Conservation (phyloP, 1,284 basidiomycete species). For the Trametes pubescens region DNA sequence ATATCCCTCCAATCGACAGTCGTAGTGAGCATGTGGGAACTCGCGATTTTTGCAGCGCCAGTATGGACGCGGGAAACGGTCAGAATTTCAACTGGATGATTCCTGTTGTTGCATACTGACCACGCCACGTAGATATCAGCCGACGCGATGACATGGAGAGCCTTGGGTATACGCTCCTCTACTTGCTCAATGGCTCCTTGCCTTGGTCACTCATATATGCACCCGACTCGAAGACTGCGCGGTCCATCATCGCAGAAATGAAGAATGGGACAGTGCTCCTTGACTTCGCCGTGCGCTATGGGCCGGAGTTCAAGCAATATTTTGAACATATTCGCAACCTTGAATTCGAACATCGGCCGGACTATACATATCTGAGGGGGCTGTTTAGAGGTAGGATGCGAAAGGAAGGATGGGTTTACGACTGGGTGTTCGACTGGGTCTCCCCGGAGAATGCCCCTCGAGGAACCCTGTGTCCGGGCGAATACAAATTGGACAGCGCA, state of each 20-base stretch:
- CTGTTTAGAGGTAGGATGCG: background rate
- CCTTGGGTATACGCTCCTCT: background rate
- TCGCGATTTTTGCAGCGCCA: too few species aligned
- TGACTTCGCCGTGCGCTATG: background rate
- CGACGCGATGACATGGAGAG: background rate
- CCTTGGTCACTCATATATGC: background rate
- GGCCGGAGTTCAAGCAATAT: background rate
- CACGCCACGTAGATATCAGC: background rate
- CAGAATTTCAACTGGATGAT: too few species aligned
- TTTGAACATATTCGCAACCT: background rate
- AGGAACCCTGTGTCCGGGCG: background rate
- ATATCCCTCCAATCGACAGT: too few species aligned
- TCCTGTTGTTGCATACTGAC: too few species aligned
- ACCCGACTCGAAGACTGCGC: background rate
- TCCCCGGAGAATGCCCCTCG: background rate
- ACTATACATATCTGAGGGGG: background rate
- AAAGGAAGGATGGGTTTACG: background rate
- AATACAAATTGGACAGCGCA: background rate
- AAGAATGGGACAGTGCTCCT: background rate
- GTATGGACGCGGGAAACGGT: too few species aligned
- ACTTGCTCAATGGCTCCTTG: background rate
- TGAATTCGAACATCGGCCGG: background rate
- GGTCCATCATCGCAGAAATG: background rate
- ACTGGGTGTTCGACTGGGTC: background rate
- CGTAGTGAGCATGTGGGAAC: too few species aligned